Conservation (phyloP, 2,329 filamentous ascomycete species). For the Microsporum canis region DNA sequence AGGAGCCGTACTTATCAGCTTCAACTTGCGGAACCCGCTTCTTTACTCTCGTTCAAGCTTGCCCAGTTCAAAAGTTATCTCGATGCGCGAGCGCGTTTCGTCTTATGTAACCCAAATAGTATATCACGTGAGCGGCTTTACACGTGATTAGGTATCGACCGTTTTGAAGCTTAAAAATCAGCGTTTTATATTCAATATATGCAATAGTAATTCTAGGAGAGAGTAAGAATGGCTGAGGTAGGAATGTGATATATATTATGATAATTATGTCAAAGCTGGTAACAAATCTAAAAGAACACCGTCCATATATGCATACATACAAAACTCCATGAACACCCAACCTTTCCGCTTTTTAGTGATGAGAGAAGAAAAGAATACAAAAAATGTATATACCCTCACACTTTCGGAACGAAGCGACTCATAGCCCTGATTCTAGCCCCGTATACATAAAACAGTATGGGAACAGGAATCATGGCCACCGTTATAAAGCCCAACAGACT, state of each 20-base stretch:
- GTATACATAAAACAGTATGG: conserved; percentile 34
- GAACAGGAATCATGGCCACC: conserved; percentile 35
- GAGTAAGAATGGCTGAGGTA: neutral
- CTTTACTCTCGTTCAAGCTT: neutral
- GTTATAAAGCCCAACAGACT: conserved; percentile 31
- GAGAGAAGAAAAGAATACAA: neutral
- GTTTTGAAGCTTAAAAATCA: no score
- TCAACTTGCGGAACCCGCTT: neutral
- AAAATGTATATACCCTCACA: conserved; percentile 15
- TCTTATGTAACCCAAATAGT: neutral
- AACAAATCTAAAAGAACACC: neutral
- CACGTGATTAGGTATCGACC: neutral
- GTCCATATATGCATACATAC: neutral
- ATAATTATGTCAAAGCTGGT: neutral
- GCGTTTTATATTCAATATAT: no score
- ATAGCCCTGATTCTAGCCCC: conserved; percentile 23
- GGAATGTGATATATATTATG: neutral
- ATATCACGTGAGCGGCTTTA: neutral
- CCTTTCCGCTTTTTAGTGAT: neutral
- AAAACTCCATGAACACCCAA: neutral
- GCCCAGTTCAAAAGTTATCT: neutral
- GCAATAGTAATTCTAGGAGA: neutral
- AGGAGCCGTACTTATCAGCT: neutral
- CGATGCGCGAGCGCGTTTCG: conserved; percentile 1
- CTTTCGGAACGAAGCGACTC: conserved; percentile 25